Conservation (phyloP, 345 rosid genomes). For the Euphorbia pulcherrima region DNA sequence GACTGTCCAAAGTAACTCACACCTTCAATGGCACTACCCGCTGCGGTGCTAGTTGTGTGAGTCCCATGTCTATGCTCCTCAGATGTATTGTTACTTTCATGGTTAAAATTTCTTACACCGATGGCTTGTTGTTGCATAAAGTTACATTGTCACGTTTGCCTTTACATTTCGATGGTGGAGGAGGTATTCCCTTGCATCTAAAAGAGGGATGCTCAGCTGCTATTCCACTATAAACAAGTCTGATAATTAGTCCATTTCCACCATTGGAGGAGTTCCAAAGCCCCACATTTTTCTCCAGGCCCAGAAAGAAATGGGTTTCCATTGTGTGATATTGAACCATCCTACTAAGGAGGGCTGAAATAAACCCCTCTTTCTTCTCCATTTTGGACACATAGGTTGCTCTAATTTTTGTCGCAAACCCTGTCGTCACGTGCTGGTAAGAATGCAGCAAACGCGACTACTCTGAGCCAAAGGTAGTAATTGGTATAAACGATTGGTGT, state of each 20-base stretch:
- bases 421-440: conserved; percentile 24
- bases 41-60: conserved; percentile 31
- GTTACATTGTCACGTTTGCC: conserved; percentile 22
- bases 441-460: conserved; percentile 21
- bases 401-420: conserved; percentile 32
- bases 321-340: conserved; percentile 20
- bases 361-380: conserved; percentile 22
- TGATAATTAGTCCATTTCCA: conserved; percentile 23
- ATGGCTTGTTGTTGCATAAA: conserved; percentile 21
- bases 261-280: conserved; percentile 16
- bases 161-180: conserved; percentile 25
- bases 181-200: conserved; percentile 20
- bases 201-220: conserved; percentile 24
- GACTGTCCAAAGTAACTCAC: conserved; percentile 29
- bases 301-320: conserved; percentile 15
- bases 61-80: conserved; percentile 29
- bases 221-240: conserved; percentile 21
- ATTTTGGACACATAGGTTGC: conserved; percentile 21
- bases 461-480: conserved; percentile 6
- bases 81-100: background rate
- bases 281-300: conserved; percentile 7
- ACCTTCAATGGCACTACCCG: conserved; percentile 40
- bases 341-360: conserved; percentile 22
- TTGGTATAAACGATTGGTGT: conserved; percentile 33
- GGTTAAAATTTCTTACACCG: conserved; percentile 16